Percentiles rank a stretch among this genome's conserved stretches.
Evolutionary conservation across 2,329 filamentous ascomycete species (phyloP).

Genomic region (Xylariaceae sp.): DNA sequence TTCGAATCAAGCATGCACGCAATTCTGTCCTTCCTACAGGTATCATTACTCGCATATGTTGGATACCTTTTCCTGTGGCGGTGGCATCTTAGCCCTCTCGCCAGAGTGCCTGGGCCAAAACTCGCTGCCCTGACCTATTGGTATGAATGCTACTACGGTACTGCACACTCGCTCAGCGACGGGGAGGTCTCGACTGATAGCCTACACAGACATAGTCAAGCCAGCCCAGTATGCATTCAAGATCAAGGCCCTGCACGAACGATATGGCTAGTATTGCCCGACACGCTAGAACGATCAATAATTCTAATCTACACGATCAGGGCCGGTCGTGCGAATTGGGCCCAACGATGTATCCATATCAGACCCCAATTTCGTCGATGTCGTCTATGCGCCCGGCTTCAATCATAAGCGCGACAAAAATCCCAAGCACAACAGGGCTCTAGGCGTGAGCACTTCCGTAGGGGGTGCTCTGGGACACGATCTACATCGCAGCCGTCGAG

Average conservation of each 20-base stretch:
- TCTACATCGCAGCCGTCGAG: no score
- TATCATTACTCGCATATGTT: no score
- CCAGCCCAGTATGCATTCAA: constrained; percentile 16
- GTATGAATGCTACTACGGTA: constrained; percentile 16
- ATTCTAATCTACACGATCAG: constrained; percentile 3
- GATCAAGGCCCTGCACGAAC: constrained; percentile 11
- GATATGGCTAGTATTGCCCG: constrained; percentile 9
- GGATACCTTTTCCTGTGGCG: no score
- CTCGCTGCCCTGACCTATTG: constrained; percentile 13
- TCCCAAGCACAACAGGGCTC: no score
- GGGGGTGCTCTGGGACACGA: no score
- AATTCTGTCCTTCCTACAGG: no score
- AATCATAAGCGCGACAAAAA: constrained; percentile 4
- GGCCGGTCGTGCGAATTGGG: constrained; percentile 14
- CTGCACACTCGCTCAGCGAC: no score
- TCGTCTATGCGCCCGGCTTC: constrained; percentile 7
- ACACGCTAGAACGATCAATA: neutral
- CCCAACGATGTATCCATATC: constrained; percentile 10
- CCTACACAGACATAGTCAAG: constrained; percentile 6
- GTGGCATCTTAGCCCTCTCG: no score
- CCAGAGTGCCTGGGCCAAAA: constrained; percentile 2
- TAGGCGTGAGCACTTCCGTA: no score
- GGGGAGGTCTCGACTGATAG: neutral
- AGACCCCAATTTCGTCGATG: constrained; percentile 9
- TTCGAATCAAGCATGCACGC: no score